Percentiles rank a stretch among this genome's conserved stretches.
These are phyloP conservation scores for Fusarium sp. DNA, from an alignment of 2,329 filamentous ascomycete genomes.

Conservation along the genomic window DNA sequence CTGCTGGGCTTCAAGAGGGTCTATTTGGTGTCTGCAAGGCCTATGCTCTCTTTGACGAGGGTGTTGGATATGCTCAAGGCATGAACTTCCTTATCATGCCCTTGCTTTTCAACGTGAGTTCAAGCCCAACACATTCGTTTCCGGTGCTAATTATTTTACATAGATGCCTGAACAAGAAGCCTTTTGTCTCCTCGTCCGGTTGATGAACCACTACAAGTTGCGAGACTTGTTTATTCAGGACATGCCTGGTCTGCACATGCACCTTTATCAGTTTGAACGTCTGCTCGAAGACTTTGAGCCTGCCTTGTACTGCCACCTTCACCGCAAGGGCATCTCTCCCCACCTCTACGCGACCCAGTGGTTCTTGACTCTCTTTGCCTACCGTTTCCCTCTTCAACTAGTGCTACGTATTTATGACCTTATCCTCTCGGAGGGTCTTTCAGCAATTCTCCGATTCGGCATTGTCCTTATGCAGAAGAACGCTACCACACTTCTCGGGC, in stretches of 20 bases:
- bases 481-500: slow-evolving; percentile 77
- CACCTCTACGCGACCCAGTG: slow-evolving; percentile 98
- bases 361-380: slow-evolving; percentile 99
- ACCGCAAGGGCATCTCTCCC: slow-evolving; percentile 86
- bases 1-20: slow-evolving; percentile 90
- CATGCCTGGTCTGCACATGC: slow-evolving; percentile 95
- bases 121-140: too few relatives aligned
- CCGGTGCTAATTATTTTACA: slow-evolving; percentile 16
- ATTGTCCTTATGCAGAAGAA: slow-evolving; percentile 98
- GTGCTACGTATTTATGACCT: slow-evolving; percentile 97
- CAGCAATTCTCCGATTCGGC: slow-evolving; percentile 93
- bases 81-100: slow-evolving; percentile 99
- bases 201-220: slow-evolving; percentile 97
- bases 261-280: slow-evolving; percentile 94
- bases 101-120: slow-evolving; percentile 86
- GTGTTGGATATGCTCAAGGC: slow-evolving; percentile 95
- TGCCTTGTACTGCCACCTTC: slow-evolving; percentile 93
- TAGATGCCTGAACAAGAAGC: slow-evolving; percentile 97
- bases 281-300: slow-evolving; percentile 94
- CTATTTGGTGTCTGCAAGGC: slow-evolving; percentile 97
- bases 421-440: slow-evolving; percentile 91
- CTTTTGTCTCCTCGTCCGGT: slow-evolving; percentile 88
- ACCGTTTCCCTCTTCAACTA: slow-evolving; percentile 95
- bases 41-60: slow-evolving; percentile 94
- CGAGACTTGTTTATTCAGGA: slow-evolving; percentile 94